These are phyloP conservation scores for Beauveria bassiana DNA, from an alignment of 2,329 filamentous ascomycete species.

Conservation along the genomic window DNA sequence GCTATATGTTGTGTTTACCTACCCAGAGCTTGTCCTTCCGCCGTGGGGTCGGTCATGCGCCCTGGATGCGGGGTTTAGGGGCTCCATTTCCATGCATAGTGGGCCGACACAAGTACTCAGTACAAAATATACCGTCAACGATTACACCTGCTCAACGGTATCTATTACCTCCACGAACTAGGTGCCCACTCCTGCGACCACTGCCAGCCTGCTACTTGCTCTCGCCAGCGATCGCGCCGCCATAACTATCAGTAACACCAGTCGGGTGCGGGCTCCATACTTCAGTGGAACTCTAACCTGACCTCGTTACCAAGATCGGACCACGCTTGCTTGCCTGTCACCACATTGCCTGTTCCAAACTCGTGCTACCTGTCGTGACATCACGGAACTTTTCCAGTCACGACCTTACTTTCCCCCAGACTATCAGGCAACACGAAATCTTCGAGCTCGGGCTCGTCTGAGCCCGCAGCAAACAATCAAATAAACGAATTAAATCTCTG, in stretches of 20 bases:
- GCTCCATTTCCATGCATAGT: background rate
- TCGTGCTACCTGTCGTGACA: background rate
- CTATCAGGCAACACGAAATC: background rate
- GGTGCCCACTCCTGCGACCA: background rate
- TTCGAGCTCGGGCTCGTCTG: constrained; percentile 10
- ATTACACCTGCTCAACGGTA: background rate
- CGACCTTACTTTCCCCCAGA: background rate
- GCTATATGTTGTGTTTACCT: background rate
- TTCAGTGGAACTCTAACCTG: constrained; percentile 10
- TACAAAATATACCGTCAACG: background rate
- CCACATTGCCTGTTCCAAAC: constrained; percentile 1
- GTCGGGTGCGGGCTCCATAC: constrained; percentile 4
- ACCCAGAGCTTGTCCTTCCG: background rate
- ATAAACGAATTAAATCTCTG: constrained; percentile 7
- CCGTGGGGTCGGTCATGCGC: constrained; percentile 10
- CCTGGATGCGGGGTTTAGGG: constrained; percentile 10
- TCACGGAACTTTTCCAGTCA: constrained; percentile 2
- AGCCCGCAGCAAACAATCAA: constrained; percentile 11
- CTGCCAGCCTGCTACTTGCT: background rate
- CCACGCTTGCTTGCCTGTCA: constrained; percentile 4
- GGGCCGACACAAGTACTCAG: background rate
- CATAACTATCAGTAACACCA: constrained; percentile 1
- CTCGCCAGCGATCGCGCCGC: constrained; percentile 5
- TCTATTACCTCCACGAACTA: background rate
- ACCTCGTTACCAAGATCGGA: constrained; percentile 12